Base-by-base conservation (phyloP, 257 asterid genomes). In the Cynanchum wilfordii region DNA sequence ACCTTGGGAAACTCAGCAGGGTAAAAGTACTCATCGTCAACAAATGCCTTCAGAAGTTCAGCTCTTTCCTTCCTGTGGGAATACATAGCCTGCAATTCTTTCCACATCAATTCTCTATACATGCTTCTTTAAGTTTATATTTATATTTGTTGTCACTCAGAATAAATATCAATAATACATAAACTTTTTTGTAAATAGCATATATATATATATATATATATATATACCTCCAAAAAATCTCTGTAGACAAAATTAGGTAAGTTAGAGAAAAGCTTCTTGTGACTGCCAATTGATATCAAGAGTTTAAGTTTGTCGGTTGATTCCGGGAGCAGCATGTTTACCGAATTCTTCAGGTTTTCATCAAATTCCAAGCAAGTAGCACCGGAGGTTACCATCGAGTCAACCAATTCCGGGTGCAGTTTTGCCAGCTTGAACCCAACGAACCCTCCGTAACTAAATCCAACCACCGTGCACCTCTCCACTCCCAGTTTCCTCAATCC, bases 401-500 rank as follows among this genome's bases (percentile, higher is more conserved):
- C 75, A 12, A 82, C 77, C 76, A 82, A 49, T 2, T 68, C 73
- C 7, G 85, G 79, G 0, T 68, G 11, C 72, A 82, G 5, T 45
- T 68, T 67, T 9, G 83, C 86, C 66, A 78, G 20, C 63, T 76
- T 73, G 63, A 78, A 78, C 67, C 64, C 79, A 2, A 75, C 47
- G 49, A 63, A 42, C 10, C 83, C 83, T 27, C 83, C 83, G 27
- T 82, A 79, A 5, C 86, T 82, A 1, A 82, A 17, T 11, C 86
- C 83, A 9, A 82, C 83, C 1, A 78, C 19, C 19, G 79, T 71
- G 66, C 73, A 82, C 59, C 30, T 75, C 54, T 78, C 66, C 30
- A 82, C 80, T 11, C 85, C 85, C 45, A 82, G 24, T 24, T 49
- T 75, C 75, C 69, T 73, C 78, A 82, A 49, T 5, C 85, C 85